Percentiles rank a stretch among this genome's conserved stretches.
phyloP scores from a whole-genome alignment of 2,329 filamentous ascomycete genomes.

The Aspergillus quadrilineatus region DNA sequence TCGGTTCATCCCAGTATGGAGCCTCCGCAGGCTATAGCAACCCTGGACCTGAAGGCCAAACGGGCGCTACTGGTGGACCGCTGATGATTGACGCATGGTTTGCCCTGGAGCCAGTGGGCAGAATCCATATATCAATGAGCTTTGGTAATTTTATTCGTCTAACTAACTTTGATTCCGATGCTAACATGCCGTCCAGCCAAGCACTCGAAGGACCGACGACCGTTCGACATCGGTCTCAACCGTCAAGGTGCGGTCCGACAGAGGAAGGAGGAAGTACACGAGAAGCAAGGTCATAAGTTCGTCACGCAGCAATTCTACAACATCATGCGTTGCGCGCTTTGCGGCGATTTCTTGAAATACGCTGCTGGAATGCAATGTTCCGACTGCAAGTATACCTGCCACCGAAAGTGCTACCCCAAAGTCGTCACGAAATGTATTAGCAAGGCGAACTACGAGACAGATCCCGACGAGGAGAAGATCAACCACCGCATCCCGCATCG shows the following conservation, averaged over 20 bases:
- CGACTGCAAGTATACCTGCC: constrained; percentile 99
- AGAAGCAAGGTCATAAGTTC: constrained; percentile 99
- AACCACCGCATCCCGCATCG: constrained; percentile 98
- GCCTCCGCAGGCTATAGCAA: constrained; percentile 25
- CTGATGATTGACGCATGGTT: constrained; percentile 87
- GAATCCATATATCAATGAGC: constrained; percentile 85
- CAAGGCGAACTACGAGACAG: constrained; percentile 97
- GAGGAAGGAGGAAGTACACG: constrained; percentile 95
- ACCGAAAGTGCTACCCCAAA: constrained; percentile 93
- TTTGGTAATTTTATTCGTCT: constrained; percentile 56
- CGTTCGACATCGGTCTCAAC: constrained; percentile 84
- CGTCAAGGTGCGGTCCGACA: constrained; percentile 96
- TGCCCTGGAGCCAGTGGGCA: constrained; percentile 88
- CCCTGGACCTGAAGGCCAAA: constrained; percentile 26
- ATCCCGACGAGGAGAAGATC: constrained; percentile 99
- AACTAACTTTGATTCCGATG: background rate
- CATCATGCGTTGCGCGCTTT: constrained; percentile 98
- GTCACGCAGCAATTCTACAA: constrained; percentile 99
- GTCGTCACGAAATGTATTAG: constrained; percentile 99
- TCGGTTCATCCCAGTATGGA: constrained; percentile 33
- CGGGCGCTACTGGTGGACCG: constrained; percentile 31
- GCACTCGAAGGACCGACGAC: constrained; percentile 77
- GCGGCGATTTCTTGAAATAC: constrained; percentile 97
- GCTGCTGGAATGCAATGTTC: constrained; percentile 98
- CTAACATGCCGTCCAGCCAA: constrained; percentile 58